Base-by-base conservation (phyloP, 805 yeast species). In the Candida quercuum region DNA sequence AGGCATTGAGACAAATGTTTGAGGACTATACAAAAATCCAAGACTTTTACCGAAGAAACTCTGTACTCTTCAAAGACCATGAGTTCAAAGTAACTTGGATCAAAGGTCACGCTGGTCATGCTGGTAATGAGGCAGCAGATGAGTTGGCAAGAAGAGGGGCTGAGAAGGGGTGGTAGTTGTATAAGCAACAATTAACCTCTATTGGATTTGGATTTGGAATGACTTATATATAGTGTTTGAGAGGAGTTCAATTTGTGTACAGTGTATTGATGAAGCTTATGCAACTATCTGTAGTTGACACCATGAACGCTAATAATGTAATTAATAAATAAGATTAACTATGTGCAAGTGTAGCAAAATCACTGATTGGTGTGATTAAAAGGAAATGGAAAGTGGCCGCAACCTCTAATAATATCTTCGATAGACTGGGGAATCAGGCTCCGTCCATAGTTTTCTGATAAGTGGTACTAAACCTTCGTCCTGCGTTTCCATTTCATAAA, bases 71-170 rank as follows among this genome's bases (percentile, higher is more conserved):
- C 39, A 39, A 39, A 23, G 66, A 54, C 7, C 60, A 64, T 47
- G 38, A 57, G 1, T 61, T 86, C 19, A 53, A 59, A 5, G 53
- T 87, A 20, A 57, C 53, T 5, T 78, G 91, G 65, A 91, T 86
- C 5, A 66, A 62, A 40, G 96, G 91, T 0, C 96, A 89, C 56
- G 58, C 67, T 14, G 89, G 86, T 1, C 60, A 64, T 26, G 56
- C 51, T 11, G 96, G 96, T 0, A 89, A 88, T 52, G 87, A 78
- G 42, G 65, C 55, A 51, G 96, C 96, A 0, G 96, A 88, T 54
- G 52, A 52, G 34, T 62, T 88, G 33, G 96, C 96, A 3, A 80
- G 71, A 39, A 36, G 46, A n/a, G 93, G 85, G 9, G 81, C 80
- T 13, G 67, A 63, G 38, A 45, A 29, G 9, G 18, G 33, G 4